These are phyloP conservation scores for Hemileccinum impolitum DNA, from an alignment of 768 basidiomycete species.

Conservation along the genomic window DNA sequence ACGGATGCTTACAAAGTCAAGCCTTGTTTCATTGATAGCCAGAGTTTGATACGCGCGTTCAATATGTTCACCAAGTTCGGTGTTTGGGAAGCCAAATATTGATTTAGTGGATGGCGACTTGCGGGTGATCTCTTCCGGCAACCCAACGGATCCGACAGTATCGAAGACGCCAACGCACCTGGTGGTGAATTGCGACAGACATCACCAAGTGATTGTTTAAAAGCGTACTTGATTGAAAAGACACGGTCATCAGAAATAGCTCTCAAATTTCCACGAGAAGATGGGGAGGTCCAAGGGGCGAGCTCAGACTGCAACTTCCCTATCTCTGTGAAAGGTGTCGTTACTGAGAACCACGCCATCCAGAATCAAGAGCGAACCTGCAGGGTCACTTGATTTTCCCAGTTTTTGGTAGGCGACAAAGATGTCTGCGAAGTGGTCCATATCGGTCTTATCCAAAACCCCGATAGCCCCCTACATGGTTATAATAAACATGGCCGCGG, in stretches of 20 bases:
- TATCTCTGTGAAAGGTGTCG: constrained; percentile 31
- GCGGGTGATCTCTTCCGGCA: constrained; percentile 61
- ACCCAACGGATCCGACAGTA: constrained; percentile 69
- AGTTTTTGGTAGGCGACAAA: constrained; percentile 61
- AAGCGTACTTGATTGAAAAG: constrained; percentile 61
- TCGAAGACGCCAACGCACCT: constrained; percentile 76
- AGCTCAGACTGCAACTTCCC: constrained; percentile 41
- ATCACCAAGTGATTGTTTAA: background rate
- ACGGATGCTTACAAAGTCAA: constrained; percentile 56
- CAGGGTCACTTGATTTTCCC: constrained; percentile 47
- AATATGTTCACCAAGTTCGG: constrained; percentile 57
- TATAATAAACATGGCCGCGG: background rate
- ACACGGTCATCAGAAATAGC: constrained; percentile 42
- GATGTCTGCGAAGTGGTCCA: constrained; percentile 68
- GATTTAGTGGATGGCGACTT: constrained; percentile 41
- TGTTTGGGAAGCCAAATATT: constrained; percentile 66
- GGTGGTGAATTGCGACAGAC: constrained; percentile 1
- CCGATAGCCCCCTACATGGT: constrained; percentile 60
- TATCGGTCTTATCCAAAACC: constrained; percentile 63
- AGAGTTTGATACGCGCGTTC: constrained; percentile 66
- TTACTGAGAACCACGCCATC: background rate
- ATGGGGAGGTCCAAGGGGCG: constrained; percentile 49
- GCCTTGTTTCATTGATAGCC: constrained; percentile 63
- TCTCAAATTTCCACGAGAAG: constrained; percentile 52
- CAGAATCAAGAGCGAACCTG: constrained; percentile 33